Evolutionary conservation across 768 basidiomycete genomes (phyloP), one percentile per base, ranked within the genome.

Genomic region (Boletus rex-veris): DNA sequence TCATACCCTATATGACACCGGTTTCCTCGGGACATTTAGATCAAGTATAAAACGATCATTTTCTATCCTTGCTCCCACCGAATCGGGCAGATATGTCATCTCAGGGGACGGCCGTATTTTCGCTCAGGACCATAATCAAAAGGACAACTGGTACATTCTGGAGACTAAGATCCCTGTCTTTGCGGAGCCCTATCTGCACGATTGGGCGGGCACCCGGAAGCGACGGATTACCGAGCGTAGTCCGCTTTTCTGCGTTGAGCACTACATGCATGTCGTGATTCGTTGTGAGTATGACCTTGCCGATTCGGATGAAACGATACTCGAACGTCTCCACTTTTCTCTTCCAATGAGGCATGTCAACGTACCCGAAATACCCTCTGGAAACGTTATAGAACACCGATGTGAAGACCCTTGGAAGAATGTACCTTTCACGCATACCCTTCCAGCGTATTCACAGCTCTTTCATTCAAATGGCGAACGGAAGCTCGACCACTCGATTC

Each of bases 401-500:
- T n/a, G 42, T 9, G 56, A 47, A 37, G 57, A 58, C 24, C 21
- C 42, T 24, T 60, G 26, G 39, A 64, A 53, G 48, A 50, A 12
- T 33, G 47, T 60, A 10, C 68, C 59, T 26, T 61, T 61, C 47
- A 55, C 64, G 5, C 67, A 69, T 14, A 61, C 60, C 40, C 80
- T 90, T 18, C 91, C 90, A 2, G 79, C 84, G 4, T 92, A 92
- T 64, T 89, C 87, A 6, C 88, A 90, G 58, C 75, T 92, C 18
- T 92, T 85, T 71, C 73, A 91, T 63, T 62, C 74, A 16, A 87
- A 88, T 59, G 90, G 91, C 16, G 85, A 90, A 48, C 77, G 78
- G 50, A 87, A 83, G 71, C 75, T 88, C 45, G 88, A 91, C 63
- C 77, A 80, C 55, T 80, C 79, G n/a, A 61, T 46, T 15, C 85